Base-by-base conservation (phyloP, 345 rosid species). In the Bruguiera parviflora region DNA sequence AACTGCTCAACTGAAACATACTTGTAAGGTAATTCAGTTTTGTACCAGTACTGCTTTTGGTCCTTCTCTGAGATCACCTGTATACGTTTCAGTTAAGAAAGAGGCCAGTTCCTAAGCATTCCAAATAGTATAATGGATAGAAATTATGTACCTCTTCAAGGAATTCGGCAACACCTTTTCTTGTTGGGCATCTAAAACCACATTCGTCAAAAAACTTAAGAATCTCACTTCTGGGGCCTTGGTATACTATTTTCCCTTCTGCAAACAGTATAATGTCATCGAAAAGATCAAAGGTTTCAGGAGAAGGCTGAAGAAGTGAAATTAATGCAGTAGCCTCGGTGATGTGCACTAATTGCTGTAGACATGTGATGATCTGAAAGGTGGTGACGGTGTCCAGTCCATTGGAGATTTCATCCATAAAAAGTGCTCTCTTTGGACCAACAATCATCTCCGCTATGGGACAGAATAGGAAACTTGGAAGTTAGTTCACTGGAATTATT, bases 401-500 rank as follows among this genome's bases (percentile, higher is more conserved):
- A 10, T 79, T 87, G 53, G 95, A 83, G 66, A 91, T 91, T 72
- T 86, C 97, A 67, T 91, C 95, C 97, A 89, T 87, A 71, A 91
- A 86, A 2, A 91, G 81, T 53, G 86, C 89, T 79, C 78, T 86
- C 1, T 83, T 71, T 2, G 93, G 97, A 22, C 93, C 96, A 9
- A 89, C 67, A 20, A 91, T 83, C 90, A 89, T 86, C 63, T 91
- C 97, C 53, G 89, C 93, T 73, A 22, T 13, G 1, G 2, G 82
- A 32, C 33, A 61, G 32, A 20, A 51, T 20, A 61, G 24, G 24
- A 0, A 46, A 5, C 1, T 5, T 58, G 59, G 19, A 64, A 46
- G 35, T 22, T 55, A 3, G 29, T 22, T 8, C 10, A 22, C 27
- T 55, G 24, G 58, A 22, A 22, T 8, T 22, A 22, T n/a, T 53